Evolutionary conservation across 2,329 filamentous ascomycete genomes (phyloP).

Genomic region (Pyrenophora graminea): DNA sequence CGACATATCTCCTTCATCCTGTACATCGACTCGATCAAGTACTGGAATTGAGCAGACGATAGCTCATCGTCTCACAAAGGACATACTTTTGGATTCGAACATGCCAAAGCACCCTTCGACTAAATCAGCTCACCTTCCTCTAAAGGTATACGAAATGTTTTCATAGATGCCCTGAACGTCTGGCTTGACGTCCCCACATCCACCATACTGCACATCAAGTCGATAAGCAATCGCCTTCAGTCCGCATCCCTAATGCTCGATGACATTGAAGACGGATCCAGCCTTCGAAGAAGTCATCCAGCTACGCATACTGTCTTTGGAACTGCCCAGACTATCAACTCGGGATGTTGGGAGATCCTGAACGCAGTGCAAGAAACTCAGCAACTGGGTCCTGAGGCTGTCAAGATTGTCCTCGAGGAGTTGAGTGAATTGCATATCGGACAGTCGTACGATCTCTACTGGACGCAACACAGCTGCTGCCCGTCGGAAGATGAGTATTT

Average conservation of each 20-base stretch:
- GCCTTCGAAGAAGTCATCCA: neutral
- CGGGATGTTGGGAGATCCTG: neutral
- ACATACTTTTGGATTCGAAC: neutral
- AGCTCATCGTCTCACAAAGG: neutral
- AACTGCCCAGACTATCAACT: neutral
- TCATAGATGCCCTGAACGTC: neutral
- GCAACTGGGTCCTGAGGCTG: neutral
- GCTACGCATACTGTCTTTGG: neutral
- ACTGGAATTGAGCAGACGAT: neutral
- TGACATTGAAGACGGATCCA: conserved; percentile 1
- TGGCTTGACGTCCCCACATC: neutral
- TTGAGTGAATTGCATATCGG: neutral
- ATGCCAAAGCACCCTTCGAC: neutral
- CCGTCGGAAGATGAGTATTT: conserved; percentile 1
- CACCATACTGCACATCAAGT: neutral
- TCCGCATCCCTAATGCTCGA: neutral
- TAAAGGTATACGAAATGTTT: neutral
- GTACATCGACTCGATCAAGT: no score
- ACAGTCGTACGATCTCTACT: neutral
- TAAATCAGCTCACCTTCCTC: neutral
- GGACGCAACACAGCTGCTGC: neutral
- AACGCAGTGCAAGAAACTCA: neutral
- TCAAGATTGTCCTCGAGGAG: neutral
- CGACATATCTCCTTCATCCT: no score
- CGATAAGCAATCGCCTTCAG: neutral